These are phyloP conservation scores for Strobilomyces dryophilus DNA, from an alignment of 768 basidiomycete species.

Conservation along the genomic window DNA sequence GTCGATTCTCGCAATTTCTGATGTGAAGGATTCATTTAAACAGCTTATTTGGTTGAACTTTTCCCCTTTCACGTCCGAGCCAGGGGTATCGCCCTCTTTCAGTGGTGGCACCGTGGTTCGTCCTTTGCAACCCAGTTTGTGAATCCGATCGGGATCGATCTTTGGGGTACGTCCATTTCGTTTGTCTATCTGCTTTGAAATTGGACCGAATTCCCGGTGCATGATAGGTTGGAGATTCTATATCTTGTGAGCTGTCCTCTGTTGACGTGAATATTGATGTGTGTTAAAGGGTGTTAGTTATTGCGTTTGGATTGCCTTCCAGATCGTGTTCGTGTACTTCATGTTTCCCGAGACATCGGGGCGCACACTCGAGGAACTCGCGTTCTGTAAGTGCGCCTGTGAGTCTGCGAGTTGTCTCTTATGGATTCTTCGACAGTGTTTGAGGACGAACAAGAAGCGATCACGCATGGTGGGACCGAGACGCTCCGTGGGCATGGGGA, in stretches of 20 bases:
- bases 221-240: neutral
- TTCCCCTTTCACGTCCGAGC: neutral
- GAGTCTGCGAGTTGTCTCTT: neutral
- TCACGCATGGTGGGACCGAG: neutral
- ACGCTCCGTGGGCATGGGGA: neutral
- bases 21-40: neutral
- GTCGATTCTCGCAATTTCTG: neutral
- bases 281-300: neutral
- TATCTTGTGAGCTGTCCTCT: neutral
- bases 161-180: neutral
- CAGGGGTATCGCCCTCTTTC: conserved; percentile 40
- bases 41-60: conserved; percentile 27
- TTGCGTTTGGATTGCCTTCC: neutral
- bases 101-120: conserved; percentile 47
- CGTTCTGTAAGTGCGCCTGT: conserved; percentile 14
- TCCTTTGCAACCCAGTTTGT: conserved; percentile 10
- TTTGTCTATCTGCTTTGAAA: neutral
- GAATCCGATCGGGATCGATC: conserved; percentile 16
- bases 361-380: conserved; percentile 22
- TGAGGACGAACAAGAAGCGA: neutral
- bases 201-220: too few relatives aligned
- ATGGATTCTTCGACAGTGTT: neutral
- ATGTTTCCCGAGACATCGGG: conserved; percentile 4
- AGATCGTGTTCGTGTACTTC: neutral
- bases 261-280: neutral